Conservation (phyloP, 257 asterid genomes). For the Jasminum sambac region DNA sequence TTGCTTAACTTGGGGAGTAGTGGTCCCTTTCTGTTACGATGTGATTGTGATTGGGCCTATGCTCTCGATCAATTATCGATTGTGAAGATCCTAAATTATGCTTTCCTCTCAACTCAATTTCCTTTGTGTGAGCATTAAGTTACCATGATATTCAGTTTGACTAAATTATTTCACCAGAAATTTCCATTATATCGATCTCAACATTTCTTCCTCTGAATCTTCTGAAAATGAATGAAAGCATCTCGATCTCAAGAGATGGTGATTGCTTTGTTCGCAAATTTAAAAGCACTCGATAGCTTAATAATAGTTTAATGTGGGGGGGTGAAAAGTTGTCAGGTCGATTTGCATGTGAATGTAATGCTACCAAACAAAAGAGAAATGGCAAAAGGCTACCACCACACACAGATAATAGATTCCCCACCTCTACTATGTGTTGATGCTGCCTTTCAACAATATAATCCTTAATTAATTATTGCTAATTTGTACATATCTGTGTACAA, state of each 20-base stretch:
- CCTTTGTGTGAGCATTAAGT: background rate
- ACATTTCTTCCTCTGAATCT: too few relatives aligned
- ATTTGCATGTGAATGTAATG: constrained; percentile 29
- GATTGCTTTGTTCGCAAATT: too few relatives aligned
- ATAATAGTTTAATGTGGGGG: background rate
- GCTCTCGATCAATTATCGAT: background rate
- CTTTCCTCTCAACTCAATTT: background rate
- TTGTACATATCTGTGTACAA: background rate
- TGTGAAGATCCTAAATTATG: background rate
- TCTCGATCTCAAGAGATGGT: background rate
- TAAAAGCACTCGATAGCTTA: too few relatives aligned
- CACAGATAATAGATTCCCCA: constrained; percentile 12
- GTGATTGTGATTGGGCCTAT: background rate
- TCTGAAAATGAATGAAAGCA: too few relatives aligned
- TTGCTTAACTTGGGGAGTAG: background rate
- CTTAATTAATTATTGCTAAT: background rate
- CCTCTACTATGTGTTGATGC: background rate
- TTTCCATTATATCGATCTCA: background rate
- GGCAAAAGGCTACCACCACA: background rate
- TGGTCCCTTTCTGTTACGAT: background rate
- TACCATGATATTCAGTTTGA: background rate
- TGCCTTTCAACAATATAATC: background rate
- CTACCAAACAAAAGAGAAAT: constrained; percentile 29
- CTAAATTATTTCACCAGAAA: background rate
- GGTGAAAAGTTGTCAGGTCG: constrained; percentile 23